Evolutionary conservation across 202 grass and related monocot genomes (phyloP).

Genomic region (Brachypodium distachyon): DNA sequence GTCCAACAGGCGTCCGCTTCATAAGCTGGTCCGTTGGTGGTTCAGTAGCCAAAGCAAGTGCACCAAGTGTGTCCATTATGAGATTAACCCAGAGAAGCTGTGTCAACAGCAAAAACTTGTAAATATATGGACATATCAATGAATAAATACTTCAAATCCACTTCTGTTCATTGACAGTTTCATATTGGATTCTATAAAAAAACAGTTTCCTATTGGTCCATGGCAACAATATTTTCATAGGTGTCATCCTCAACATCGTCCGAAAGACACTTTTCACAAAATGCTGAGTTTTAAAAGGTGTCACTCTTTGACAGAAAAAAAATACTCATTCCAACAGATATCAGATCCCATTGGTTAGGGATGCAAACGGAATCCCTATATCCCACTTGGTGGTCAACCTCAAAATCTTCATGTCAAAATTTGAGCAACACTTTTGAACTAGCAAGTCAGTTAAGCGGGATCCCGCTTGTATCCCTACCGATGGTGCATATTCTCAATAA

Average conservation of each 20-base stretch:
- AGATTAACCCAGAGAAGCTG: constrained; percentile 99
- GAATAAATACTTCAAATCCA: constrained; percentile 9
- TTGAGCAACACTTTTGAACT: no score
- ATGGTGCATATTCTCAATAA: neutral
- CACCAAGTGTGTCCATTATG: constrained; percentile 98
- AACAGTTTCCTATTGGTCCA: neutral
- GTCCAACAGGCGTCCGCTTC: constrained; percentile 59
- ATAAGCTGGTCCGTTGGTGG: constrained; percentile 81
- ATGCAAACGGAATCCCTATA: no score
- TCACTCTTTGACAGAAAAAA: neutral
- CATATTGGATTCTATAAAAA: no score
- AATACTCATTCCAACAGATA: neutral
- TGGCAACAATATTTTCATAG: constrained; percentile 11
- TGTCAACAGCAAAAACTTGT: constrained; percentile 14
- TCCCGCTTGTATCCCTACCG: no score
- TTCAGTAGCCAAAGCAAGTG: constrained; percentile 97
- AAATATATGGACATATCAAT: neutral
- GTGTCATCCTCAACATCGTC: neutral
- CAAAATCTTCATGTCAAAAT: no score
- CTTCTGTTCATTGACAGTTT: constrained; percentile 2
- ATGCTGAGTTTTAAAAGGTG: neutral
- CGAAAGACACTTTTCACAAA: neutral
- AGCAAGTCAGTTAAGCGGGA: no score
- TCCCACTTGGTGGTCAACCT: no score
- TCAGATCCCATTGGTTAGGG: neutral